Conservation (phyloP, 306 rosid species). For the Ochetophila trinervis region DNA sequence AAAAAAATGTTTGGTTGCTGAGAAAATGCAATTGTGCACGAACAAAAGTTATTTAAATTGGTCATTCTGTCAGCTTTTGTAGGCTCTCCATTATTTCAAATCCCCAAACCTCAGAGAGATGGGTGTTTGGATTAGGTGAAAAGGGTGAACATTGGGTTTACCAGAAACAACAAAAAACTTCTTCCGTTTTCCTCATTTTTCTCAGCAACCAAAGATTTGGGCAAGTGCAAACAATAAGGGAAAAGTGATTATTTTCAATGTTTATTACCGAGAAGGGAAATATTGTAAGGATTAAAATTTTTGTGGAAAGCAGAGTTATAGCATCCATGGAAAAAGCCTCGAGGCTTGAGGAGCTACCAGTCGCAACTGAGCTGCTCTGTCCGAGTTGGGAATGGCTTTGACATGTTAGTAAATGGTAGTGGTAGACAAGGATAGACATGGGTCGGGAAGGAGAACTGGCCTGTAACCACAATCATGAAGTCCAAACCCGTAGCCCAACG, state of each 20-base stretch:
- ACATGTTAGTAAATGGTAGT: not conserved
- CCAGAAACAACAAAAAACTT: not conserved
- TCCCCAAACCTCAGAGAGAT: not conserved
- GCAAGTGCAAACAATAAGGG: not conserved
- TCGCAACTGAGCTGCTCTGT: not conserved
- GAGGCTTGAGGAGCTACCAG: not conserved
- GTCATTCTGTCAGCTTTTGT: not conserved
- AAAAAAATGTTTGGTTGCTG: constrained; percentile 3
- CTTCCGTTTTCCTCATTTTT: not conserved
- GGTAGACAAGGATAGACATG: no score
- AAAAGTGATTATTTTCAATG: not conserved
- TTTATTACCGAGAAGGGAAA: constrained; percentile 20
- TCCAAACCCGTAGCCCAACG: no score
- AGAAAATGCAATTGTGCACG: not conserved
- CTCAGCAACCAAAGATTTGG: not conserved
- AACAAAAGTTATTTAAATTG: not conserved
- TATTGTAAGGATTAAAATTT: not conserved
- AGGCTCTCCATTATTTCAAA: not conserved
- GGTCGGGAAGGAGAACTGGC: no score
- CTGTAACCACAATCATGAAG: no score
- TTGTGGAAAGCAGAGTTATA: not conserved
- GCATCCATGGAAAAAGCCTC: constrained; percentile 12
- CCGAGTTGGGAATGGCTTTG: constrained; percentile 1
- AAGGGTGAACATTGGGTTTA: not conserved
- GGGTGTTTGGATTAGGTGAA: not conserved